Evolutionary conservation across 1,139 yeast genomes (phyloP).

Genomic region (Geotrichum restrictum): DNA sequence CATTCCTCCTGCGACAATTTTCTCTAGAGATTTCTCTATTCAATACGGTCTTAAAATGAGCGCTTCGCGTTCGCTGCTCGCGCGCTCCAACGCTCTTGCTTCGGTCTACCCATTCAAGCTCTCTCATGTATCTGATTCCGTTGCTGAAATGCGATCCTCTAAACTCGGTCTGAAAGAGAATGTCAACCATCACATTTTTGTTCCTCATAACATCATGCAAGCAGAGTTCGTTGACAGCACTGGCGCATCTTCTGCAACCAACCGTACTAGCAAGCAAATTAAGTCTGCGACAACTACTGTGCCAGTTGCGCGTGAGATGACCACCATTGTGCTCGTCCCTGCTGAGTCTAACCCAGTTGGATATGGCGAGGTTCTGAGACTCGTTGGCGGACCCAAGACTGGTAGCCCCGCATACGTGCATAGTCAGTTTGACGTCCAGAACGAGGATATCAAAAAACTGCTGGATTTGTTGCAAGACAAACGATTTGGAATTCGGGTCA

Average conservation of each 20-base stretch:
- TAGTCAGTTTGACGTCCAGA: conserved; percentile 48
- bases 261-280: conserved; percentile 31
- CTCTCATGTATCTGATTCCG: conserved; percentile 33
- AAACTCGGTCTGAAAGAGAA: conserved; percentile 81
- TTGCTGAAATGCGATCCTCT: conserved; percentile 41
- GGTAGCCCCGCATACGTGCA: conserved; percentile 83
- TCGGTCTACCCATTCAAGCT: conserved; percentile 92
- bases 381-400: conserved; percentile 71
- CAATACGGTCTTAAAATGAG: conserved; percentile 71
- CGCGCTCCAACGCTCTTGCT: conserved; percentile 63
- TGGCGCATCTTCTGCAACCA: conserved; percentile 31
- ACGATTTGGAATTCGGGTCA: conserved; percentile 32
- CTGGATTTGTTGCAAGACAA: conserved; percentile 28
- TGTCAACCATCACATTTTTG: conserved; percentile 73
- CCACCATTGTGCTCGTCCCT: conserved; percentile 62
- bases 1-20: conserved; percentile 56
- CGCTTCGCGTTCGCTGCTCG: conserved; percentile 67
- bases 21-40: conserved; percentile 79
- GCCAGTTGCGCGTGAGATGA: conserved; percentile 71
- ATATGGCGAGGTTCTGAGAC: conserved; percentile 61
- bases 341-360: conserved; percentile 43
- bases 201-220: conserved; percentile 66
- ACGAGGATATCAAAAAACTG: conserved; percentile 31
- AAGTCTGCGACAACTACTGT: conserved; percentile 50
- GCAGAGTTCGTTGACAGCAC: conserved; percentile 48